Conservation (phyloP, 2,329 filamentous ascomycete genomes). For the Sporothrix protearum region DNA sequence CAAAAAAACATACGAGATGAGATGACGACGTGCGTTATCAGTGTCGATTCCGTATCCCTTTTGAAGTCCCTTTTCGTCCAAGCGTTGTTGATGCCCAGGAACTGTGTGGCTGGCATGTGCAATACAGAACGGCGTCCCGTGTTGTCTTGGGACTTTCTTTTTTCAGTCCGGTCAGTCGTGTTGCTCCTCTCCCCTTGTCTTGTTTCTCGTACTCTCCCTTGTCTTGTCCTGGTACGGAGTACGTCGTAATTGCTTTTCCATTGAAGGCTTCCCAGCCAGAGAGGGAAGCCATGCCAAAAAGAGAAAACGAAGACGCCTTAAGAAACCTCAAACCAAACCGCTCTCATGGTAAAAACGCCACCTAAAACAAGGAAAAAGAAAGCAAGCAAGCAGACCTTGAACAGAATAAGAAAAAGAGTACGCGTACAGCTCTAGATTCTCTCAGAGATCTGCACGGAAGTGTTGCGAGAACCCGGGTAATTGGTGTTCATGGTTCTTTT, state of each 20-base stretch:
- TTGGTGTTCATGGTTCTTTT: background rate
- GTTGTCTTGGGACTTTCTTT: background rate
- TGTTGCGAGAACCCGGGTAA: background rate
- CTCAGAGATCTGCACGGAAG: background rate
- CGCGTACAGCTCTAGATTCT: too few relatives aligned
- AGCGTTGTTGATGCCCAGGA: background rate
- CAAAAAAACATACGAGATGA: background rate
- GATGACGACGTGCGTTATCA: background rate
- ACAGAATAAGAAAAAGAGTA: too few relatives aligned
- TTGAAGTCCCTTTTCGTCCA: background rate
- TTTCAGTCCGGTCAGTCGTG: too few relatives aligned
- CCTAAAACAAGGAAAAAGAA: background rate
- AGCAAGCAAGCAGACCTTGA: background rate
- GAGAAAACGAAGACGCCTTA: background rate
- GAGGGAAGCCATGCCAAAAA: background rate
- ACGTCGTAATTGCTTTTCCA: background rate
- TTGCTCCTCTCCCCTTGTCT: background rate
- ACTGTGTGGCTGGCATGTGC: background rate
- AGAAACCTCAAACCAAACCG: background rate
- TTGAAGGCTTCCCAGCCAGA: background rate
- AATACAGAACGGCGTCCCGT: background rate
- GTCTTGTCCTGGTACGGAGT: background rate
- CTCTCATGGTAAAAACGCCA: background rate
- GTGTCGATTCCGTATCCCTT: background rate
- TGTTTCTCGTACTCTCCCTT: background rate